These are phyloP conservation scores for Geotrichum restrictum DNA, from an alignment of 1,139 yeast species.

Conservation along the genomic window DNA sequence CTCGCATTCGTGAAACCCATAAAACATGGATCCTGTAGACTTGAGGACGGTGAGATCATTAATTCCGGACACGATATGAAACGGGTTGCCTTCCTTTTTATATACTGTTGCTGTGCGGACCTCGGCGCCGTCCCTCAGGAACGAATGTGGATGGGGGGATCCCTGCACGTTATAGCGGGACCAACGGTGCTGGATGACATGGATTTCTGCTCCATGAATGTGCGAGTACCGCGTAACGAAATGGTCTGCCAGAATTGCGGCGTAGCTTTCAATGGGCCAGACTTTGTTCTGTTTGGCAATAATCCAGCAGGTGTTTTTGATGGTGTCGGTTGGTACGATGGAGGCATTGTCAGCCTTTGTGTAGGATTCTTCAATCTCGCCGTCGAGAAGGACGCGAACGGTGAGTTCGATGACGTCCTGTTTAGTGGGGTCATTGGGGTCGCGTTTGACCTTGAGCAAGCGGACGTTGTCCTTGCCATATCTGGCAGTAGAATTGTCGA, in stretches of 20 bases:
- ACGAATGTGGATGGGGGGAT: conserved; percentile 73
- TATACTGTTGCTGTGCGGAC: conserved; percentile 59
- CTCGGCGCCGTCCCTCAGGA: conserved; percentile 79
- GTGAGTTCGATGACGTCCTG: conserved; percentile 86
- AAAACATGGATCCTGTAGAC: conserved; percentile 92
- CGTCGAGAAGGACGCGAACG: conserved; percentile 68
- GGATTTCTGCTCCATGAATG: conserved; percentile 65
- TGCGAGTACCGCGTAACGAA: conserved; percentile 72
- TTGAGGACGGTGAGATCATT: conserved; percentile 83
- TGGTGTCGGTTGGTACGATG: conserved; percentile 93
- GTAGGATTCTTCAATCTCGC: conserved; percentile 72
- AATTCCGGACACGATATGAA: conserved; percentile 62
- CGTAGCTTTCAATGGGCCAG: conserved; percentile 89
- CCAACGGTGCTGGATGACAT: conserved; percentile 74
- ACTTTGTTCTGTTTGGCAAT: conserved; percentile 72
- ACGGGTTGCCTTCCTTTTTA: conserved; percentile 43
- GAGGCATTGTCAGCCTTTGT: conserved; percentile 82
- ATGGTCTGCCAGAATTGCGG: conserved; percentile 77
- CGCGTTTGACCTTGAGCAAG: conserved; percentile 79
- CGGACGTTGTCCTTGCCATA: conserved; percentile 93
- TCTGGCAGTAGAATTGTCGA: conserved; percentile 30
- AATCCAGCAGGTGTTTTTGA: conserved; percentile 77
- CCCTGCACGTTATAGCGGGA: conserved; percentile 71
- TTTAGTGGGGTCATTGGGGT: conserved; percentile 59
- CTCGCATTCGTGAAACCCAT: conserved; percentile 80